Percentiles rank a stretch among this genome's conserved stretches.
Conservation (phyloP, 129 eudicot species). For the Mikania micrantha region DNA sequence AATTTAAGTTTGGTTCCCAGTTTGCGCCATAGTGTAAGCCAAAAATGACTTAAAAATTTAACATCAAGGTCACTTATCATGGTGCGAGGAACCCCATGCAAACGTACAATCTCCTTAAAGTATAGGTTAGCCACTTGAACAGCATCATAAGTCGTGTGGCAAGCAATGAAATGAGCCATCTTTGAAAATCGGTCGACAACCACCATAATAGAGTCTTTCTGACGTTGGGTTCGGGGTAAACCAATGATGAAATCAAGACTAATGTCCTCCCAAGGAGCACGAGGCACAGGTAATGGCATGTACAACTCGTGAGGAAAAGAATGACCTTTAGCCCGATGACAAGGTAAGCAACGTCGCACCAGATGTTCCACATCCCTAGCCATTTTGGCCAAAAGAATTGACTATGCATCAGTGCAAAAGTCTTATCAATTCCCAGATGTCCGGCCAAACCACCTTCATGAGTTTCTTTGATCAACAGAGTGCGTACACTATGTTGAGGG, state of each 20-base stretch:
- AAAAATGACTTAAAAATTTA: too few relatives aligned
- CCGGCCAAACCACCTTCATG: too few relatives aligned
- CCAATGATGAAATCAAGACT: neutral
- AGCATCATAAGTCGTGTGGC: too few relatives aligned
- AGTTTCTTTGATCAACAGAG: neutral
- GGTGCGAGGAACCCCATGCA: too few relatives aligned
- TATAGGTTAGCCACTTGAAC: too few relatives aligned
- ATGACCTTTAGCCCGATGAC: neutral
- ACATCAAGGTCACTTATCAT: too few relatives aligned
- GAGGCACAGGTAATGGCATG: neutral
- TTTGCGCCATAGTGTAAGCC: too few relatives aligned
- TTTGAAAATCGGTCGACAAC: neutral
- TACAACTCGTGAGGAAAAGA: neutral
- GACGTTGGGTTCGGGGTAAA: too few relatives aligned
- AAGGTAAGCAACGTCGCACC: neutral
- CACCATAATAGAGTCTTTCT: neutral
- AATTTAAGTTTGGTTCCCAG: too few relatives aligned
- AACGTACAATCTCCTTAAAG: too few relatives aligned
- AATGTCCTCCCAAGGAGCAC: neutral
- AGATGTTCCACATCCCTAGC: neutral
- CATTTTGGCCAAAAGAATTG: neutral
- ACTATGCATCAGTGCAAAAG: neutral
- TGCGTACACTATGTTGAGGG: neutral
- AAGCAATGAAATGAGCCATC: conserved; percentile 1
- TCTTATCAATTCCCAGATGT: neutral